A percentile compares a stretch with the other conserved stretches of the same genome.
Evolutionary conservation across 306 rosid species (phyloP).

Genomic region (Cucurbita moschata): DNA sequence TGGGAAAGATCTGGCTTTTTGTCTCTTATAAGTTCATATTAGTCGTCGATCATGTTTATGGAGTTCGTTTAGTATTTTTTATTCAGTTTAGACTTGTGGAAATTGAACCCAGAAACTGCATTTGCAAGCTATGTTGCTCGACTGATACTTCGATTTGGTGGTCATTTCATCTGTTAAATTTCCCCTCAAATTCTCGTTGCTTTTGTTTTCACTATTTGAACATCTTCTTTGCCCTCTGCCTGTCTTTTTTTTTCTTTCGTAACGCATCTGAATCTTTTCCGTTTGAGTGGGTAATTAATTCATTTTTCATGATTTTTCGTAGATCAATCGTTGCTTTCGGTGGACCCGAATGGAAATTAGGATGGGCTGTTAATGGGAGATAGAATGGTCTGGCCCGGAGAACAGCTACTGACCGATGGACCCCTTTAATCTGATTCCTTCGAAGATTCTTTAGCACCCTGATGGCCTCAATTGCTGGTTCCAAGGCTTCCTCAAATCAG

Average conservation of each 20-base stretch:
- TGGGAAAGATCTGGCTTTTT: slow-evolving; percentile 42
- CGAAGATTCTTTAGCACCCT: slow-evolving; percentile 11
- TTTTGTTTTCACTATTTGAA: neutral
- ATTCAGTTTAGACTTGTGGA: neutral
- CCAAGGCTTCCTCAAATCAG: slow-evolving; percentile 35
- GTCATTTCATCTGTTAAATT: neutral
- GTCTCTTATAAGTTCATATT: neutral
- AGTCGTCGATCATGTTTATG: neutral
- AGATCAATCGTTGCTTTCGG: neutral
- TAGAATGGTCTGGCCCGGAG: neutral
- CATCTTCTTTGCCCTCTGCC: neutral
- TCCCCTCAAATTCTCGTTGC: neutral
- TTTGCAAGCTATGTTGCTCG: slow-evolving; percentile 6
- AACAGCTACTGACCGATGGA: slow-evolving; percentile 21
- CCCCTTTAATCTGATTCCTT: slow-evolving; percentile 24
- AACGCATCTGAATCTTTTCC: neutral
- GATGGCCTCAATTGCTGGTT: slow-evolving; percentile 64
- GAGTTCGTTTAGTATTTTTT: neutral
- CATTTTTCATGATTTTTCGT: neutral
- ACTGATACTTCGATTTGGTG: slow-evolving; percentile 15
- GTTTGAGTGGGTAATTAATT: neutral
- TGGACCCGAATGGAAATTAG: neutral
- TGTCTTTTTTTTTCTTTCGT: neutral
- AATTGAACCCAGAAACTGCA: slow-evolving; percentile 10
- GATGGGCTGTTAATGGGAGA: neutral